Base-by-base conservation (phyloP, 192 early-diverging fungal genomes). In the Jimgerdemannia flammicorona region DNA sequence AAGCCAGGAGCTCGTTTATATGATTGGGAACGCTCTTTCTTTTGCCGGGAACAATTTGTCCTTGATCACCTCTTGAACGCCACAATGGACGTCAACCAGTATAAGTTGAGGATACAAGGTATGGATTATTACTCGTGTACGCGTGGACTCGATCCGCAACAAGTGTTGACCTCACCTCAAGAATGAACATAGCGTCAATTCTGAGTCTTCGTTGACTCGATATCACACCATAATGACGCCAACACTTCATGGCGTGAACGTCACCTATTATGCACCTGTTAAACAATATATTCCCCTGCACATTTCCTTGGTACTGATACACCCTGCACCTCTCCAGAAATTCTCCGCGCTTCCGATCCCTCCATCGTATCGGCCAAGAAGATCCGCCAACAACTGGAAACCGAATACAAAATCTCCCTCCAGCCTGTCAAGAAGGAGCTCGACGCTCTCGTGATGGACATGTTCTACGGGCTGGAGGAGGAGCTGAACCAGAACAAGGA, bases 401-500 rank as follows among this genome's bases (percentile, higher is more conserved):
- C 72, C 42, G 43, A 77, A 63, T 74, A 71, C 43, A 75, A 70
- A 66, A 73, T 73, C 20, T 74, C 66, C 19, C 73, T 84, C 4
- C 67, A 54, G 3, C 40, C 70, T 19, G 63, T 80, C 19, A 81
- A 84, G 71, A 71, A 73, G 3, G 67, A 73, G 40, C 76, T 84
- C 41, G 83, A 84, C 66, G 77, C 75, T 8, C 49, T 84, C 18
- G 79, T 84, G 10, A 78, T 84, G 75, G 79, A 78, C 69, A 80
- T 77, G 66, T 80, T 78, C 71, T 49, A 76, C 11, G 74, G 79
- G 39, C 72, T 84, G 64, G 73, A 73, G 3, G 77, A 78, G 41
- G 75, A 29, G 29, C 29, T 29, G 29, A 29, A 75, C 11, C 68
- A 79, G 68, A 74, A 39, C 67, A 18, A 14, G 29, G 29, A 72